Evolutionary conservation across 495 filamentous ascomycete species (phyloP), one percentile per base, ranked within the genome.

Genomic region (Parmelia sp.): DNA sequence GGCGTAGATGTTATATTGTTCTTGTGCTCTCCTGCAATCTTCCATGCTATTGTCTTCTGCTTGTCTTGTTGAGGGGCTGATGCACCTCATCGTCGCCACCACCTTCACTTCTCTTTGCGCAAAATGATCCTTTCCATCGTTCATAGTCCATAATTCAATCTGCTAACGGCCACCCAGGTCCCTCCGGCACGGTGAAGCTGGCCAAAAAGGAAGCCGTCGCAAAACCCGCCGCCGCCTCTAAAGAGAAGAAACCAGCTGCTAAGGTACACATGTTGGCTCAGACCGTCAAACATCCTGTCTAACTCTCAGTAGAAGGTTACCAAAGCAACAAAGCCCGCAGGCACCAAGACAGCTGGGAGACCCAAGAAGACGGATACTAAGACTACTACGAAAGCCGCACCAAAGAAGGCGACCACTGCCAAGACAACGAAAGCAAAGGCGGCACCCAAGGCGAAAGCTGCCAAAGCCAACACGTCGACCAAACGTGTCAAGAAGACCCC

Each of bases 121-220:
- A 19, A 47, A 31, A 62, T 29, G 9, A 15, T 39, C 8, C 31
- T 15, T 29, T 45, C 21, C 12, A 27, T 64, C 31, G 2, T 36
- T 35, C 14, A 36, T 57, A 19, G 33, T 64, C 29, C 29, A 55
- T 56, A 58, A 63, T 66, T 60, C 49, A 61, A 29, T 42, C 63
- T 47, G 67, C 78, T 85, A 69, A 87, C 75, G 57, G 73, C 69
- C 73, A 65, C 29, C 37, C 61, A 95, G 92, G 92, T 69, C 82
- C 90, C 61, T 97, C 94, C 56, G 94, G 94, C 49, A 89, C 91
- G 67, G 90, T 96, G 78, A 99, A 99, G 87, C 88, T 99, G 53
- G 90, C 88, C 36, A 96, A 95, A 86, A 95, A 96, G 82, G 83
- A 87, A 75, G 75, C 84, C 47, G 81, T 78, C 35, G 74, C 78